phyloP scores from a whole-genome alignment of 305 asterid species.

The Striga hermonthica region DNA sequence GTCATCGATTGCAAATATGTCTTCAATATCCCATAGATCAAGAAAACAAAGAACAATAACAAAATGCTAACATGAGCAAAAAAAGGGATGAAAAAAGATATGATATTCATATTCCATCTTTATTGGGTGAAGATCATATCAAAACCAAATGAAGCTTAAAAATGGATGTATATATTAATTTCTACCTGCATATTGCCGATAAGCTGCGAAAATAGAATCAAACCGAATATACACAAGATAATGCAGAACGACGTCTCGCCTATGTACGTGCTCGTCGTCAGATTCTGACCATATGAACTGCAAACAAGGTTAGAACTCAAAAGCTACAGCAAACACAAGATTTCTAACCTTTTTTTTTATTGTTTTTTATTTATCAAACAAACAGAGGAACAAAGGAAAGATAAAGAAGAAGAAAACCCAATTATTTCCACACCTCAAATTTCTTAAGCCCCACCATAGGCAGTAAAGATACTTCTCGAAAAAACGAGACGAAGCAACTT shows the following conservation, averaged over 20 bases:
- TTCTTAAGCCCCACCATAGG: slow-evolving; percentile 99
- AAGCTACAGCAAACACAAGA: too few relatives aligned
- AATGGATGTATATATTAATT: background rate
- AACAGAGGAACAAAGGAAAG: too few relatives aligned
- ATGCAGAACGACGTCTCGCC: slow-evolving; percentile 87
- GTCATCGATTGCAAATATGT: slow-evolving; percentile 88
- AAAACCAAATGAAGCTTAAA: too few relatives aligned
- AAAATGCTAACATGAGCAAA: background rate
- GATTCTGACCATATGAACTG: slow-evolving; percentile 93
- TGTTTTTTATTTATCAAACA: too few relatives aligned
- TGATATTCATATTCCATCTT: too few relatives aligned
- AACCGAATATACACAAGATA: slow-evolving; percentile 62
- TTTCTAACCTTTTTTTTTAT: too few relatives aligned
- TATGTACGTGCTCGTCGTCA: slow-evolving; percentile 78
- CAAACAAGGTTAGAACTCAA: slow-evolving; percentile 28
- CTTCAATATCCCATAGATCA: slow-evolving; percentile 33
- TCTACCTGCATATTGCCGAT: slow-evolving; percentile 96
- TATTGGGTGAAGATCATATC: too few relatives aligned
- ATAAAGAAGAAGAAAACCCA: too few relatives aligned
- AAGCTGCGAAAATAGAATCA: slow-evolving; percentile 75
- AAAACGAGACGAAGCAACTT: slow-evolving; percentile 60
- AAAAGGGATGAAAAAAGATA: background rate
- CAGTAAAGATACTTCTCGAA: slow-evolving; percentile 68
- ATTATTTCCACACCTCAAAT: slow-evolving; percentile 56
- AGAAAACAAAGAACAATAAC: too few relatives aligned